Conservation (phyloP, 345 rosid species). For the Lagerstroemia speciosa region DNA sequence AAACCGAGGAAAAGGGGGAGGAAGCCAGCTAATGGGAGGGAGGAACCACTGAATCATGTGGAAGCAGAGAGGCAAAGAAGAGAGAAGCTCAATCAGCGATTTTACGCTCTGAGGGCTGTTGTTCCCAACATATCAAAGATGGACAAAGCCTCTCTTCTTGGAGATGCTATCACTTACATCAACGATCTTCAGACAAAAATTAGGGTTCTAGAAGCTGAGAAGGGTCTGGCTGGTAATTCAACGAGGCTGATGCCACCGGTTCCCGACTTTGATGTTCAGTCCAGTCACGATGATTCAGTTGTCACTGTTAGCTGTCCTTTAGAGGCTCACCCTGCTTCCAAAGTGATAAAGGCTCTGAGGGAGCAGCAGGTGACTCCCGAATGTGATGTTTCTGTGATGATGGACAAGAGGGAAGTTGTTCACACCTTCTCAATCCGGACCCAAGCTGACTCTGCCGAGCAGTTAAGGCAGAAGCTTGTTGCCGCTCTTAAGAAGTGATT, state of each 20-base stretch:
- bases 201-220: conserved; percentile 67
- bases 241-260: conserved; percentile 29
- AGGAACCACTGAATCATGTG: conserved; percentile 90
- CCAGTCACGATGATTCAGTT: conserved; percentile 61
- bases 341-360: conserved; percentile 46
- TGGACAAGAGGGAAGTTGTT: conserved; percentile 51
- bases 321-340: conserved; percentile 68
- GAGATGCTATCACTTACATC: conserved; percentile 77
- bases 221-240: conserved; percentile 35
- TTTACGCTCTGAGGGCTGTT: conserved; percentile 82
- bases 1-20: conserved; percentile 96
- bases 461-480: conserved; percentile 71
- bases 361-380: conserved; percentile 67
- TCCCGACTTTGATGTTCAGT: conserved; percentile 66
- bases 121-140: conserved; percentile 94
- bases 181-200: conserved; percentile 78
- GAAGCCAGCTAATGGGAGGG: conserved; percentile 96
- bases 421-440: conserved; percentile 69
- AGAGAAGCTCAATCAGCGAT: conserved; percentile 93
- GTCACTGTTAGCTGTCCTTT: conserved; percentile 66
- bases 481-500: conserved; percentile 46
- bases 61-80: conserved; percentile 96
- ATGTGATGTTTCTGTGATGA: conserved; percentile 37
- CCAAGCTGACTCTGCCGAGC: conserved; percentile 64
- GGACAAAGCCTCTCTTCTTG: conserved; percentile 93